Evolutionary conservation across 179 eudicot genomes (phyloP), one percentile per base, ranked within the genome.

Genomic region (Patellifolia procumbens): DNA sequence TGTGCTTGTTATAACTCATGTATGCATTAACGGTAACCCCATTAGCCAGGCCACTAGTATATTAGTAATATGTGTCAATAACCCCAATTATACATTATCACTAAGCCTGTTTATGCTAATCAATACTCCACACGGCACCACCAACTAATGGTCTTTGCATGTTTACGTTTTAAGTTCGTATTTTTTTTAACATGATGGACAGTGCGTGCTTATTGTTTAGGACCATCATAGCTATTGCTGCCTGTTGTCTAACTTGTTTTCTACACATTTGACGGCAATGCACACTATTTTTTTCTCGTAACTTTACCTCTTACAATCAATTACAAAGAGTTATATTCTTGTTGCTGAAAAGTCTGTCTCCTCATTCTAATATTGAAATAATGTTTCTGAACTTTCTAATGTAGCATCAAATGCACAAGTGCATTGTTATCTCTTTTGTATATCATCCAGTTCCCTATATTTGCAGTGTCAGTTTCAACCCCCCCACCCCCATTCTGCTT

Each of bases 131-230:
- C n/a, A n/a, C n/a, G n/a, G n/a, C n/a, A n/a, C n/a, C n/a, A n/a
- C n/a, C n/a, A n/a, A n/a, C n/a, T n/a, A 32, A 15, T 51, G 8
- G 11, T 48, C 8, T 7, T 52, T 26, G 26, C 74, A 32, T 53
- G 74, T 55, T 71, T 20, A 13, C 22, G 19, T 1, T 26, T 13
- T 32, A 10, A 31, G 35, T 34, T 74, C 39, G 1, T 42, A 12
- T 34, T 46, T 31, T 37, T 42, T 22, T 59, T 7, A 45, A 43
- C n/a, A n/a, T n/a, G n/a, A n/a, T n/a, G 31, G 16, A 11, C 37
- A 34, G 51, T 43, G 15, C 39, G 42, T 60, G 76, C n/a, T 73
- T 31, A 31, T 74, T 45, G 32, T 20, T n/a, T 74, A 31, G 17
- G 4, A 19, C n/a, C n/a, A n/a, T 22, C 7, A 43, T n/a, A 19